Conservation (phyloP, 2,329 filamentous ascomycete species). For the Cadophora malorum region DNA sequence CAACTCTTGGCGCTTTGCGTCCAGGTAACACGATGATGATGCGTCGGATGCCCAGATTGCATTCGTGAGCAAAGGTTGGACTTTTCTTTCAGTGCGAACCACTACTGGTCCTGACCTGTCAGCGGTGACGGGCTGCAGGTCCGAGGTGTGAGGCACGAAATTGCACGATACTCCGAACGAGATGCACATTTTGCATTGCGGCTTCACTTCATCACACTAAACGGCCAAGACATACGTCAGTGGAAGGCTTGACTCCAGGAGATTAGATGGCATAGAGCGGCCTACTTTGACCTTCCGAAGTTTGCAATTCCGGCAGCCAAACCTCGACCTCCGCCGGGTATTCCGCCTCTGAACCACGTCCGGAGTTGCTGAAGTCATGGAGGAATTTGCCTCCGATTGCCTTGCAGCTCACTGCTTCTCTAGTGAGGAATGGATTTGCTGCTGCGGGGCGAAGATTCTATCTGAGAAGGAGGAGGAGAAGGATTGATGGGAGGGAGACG, state of each 20-base stretch:
- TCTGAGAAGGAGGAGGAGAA: no score
- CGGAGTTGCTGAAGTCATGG: not conserved
- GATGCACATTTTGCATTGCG: conserved; percentile 54
- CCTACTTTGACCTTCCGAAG: conserved; percentile 57
- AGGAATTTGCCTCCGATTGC: not conserved
- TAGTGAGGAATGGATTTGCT: no score
- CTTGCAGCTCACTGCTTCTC: no score
- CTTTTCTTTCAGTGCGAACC: not conserved
- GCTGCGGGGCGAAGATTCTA: no score
- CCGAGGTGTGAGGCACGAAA: conserved; percentile 46
- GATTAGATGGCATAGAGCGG: conserved; percentile 34
- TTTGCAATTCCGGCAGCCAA: conserved; percentile 62
- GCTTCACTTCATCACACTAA: conserved; percentile 47
- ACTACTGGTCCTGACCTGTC: not conserved
- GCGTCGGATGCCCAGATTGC: not conserved
- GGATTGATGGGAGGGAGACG: no score
- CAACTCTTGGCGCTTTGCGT: not conserved
- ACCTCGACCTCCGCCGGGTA: conserved; percentile 52
- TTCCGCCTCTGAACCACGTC: not conserved
- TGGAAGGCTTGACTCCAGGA: not conserved
- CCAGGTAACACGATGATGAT: not conserved
- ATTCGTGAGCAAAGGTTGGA: not conserved
- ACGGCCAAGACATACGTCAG: not conserved
- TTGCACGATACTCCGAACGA: conserved; percentile 55
- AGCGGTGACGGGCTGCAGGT: conserved; percentile 46